Conservation (phyloP, 179 eudicot species). For the Gypsophila paniculata region DNA sequence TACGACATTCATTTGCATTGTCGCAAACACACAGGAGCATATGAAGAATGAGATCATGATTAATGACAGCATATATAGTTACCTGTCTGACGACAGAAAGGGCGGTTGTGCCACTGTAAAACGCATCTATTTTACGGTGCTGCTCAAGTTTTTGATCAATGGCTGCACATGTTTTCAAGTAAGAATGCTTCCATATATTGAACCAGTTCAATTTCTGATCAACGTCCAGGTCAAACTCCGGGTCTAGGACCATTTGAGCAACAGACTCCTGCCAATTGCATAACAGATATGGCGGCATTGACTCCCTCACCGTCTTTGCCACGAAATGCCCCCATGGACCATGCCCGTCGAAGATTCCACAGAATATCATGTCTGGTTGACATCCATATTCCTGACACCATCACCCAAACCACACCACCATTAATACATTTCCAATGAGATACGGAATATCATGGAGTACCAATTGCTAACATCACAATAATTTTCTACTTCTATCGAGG, state of each 20-base stretch:
- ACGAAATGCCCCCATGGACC: constrained; percentile 87
- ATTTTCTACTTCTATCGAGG: neutral
- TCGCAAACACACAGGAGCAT: neutral
- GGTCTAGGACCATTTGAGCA: constrained; percentile 40
- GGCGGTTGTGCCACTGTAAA: constrained; percentile 83
- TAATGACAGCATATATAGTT: constrained; percentile 16
- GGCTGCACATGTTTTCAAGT: constrained; percentile 69
- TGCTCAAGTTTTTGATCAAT: constrained; percentile 67
- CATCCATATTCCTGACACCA: constrained; percentile 61
- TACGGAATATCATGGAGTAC: neutral
- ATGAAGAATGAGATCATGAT: constrained; percentile 1
- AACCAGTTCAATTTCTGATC: constrained; percentile 47
- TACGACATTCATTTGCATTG: neutral
- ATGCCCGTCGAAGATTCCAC: constrained; percentile 78
- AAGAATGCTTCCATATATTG: constrained; percentile 71
- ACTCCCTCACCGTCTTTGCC: constrained; percentile 63
- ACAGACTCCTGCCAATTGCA: constrained; percentile 61
- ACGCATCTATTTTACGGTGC: constrained; percentile 63
- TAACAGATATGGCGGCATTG: constrained; percentile 57
- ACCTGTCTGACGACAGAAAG: constrained; percentile 87
- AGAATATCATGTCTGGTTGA: constrained; percentile 69
- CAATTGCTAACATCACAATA: constrained; percentile 1
- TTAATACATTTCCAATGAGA: neutral
- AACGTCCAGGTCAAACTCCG: constrained; percentile 37
- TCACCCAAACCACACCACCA: constrained; percentile 11